Evolutionary conservation across 805 yeast species (phyloP).

Genomic region (Ascoidea rubescens): DNA sequence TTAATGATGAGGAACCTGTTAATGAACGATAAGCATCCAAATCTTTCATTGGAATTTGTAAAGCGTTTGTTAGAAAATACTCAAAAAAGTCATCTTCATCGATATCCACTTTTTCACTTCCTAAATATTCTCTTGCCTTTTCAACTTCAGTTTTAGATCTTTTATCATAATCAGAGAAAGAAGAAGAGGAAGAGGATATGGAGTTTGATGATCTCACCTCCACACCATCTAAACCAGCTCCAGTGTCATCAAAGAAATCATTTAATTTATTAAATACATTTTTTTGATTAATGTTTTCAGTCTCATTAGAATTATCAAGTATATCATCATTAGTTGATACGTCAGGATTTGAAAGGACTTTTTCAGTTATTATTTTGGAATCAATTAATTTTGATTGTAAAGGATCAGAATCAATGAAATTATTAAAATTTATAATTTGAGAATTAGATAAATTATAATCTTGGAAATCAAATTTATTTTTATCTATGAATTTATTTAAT

Average conservation of each 20-base stretch:
- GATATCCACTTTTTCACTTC: slow-evolving; percentile 26
- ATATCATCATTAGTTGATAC: slow-evolving; percentile 1
- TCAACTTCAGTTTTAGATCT: slow-evolving; percentile 14
- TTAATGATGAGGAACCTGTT: too few relatives aligned
- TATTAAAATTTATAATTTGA: slow-evolving; percentile 10
- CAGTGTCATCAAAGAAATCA: slow-evolving; percentile 14
- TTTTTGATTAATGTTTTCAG: slow-evolving; percentile 10
- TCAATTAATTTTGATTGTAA: background rate
- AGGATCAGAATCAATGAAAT: slow-evolving; percentile 9
- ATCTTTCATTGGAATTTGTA: slow-evolving; percentile 32
- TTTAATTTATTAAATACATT: slow-evolving; percentile 15
- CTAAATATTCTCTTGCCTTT: slow-evolving; percentile 17
- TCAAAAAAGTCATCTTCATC: slow-evolving; percentile 64
- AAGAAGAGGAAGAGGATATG: slow-evolving; percentile 1
- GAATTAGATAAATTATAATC: too few relatives aligned
- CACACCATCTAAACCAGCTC: slow-evolving; percentile 14
- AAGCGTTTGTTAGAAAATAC: slow-evolving; percentile 40
- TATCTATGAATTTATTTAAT: background rate
- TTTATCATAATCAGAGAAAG: slow-evolving; percentile 10
- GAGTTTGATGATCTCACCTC: background rate
- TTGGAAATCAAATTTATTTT: too few relatives aligned
- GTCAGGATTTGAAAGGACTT: slow-evolving; percentile 4
- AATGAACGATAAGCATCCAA: slow-evolving; percentile 23
- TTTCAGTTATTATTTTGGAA: background rate
- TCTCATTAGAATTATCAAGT: slow-evolving; percentile 1